Evolutionary conservation across 345 rosid species (phyloP), one percentile per base, ranked within the genome.

Genomic region (Brassica incana): DNA sequence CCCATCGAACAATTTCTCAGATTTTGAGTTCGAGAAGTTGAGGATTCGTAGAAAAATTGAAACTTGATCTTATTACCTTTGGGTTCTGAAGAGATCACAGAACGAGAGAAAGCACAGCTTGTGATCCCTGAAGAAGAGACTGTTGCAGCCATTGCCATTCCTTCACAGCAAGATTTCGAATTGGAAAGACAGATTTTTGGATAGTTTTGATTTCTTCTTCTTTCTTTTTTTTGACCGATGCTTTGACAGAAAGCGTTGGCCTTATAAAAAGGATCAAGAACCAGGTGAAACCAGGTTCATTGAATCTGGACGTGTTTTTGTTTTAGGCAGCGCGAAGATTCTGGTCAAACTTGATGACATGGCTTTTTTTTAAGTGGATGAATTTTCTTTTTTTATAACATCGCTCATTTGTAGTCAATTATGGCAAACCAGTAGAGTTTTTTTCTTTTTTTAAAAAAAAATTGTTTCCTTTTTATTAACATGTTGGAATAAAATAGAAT

Each of bases 141-240:
- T 8, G 85, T 38, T 35, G 84, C 81, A 52, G 91, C 89, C 93
- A 88, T 88, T 29, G 32, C 32, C 32, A 29, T 29, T 29, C 43
- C 8, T 45, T 65, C 30, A 32, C 16, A 18, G 32, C 15, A 38
- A n/a, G 43, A 20, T 18, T 68, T 61, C 48, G 29, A 56, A 48
- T 32, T 52, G 71, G 63, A 43, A 32, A 11, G 23, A 50, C n/a
- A 40, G 38, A 69, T 10, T 36, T 36, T 1, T 40, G 36, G 2
- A 9, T 38, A 25, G 61, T 54, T 69, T 36, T 40, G 68, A 36
- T 70, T 45, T 43, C 6, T 7, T 32, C 1, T 59, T 33, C 1
- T 45, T 14, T 23, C 5, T n/a, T 5, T 3, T 27, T 52, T 61
- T 20, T 20, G 23, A 0, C 27, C 6, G 6, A 61, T 73, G 56